Conservation (phyloP, 176 grass and related monocot genomes). For the Cenchrus purpureus region DNA sequence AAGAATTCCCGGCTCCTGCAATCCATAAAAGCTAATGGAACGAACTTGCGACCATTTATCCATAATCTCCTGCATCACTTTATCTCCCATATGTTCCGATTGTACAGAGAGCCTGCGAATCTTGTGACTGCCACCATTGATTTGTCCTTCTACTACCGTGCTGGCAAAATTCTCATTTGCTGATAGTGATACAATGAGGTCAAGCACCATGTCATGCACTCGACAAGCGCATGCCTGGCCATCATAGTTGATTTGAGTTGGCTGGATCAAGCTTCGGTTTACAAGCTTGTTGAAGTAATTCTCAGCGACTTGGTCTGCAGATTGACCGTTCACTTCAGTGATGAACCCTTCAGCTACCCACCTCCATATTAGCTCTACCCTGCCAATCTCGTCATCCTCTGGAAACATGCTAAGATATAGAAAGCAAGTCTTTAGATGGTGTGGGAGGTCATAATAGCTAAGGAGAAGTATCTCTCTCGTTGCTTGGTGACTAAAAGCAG, state of each 20-base stretch:
- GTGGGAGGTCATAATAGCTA: too few relatives aligned
- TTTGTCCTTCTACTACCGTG: background rate
- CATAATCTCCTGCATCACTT: background rate
- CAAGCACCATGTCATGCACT: slow-evolving; percentile 24
- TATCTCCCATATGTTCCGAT: background rate
- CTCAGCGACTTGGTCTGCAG: too few relatives aligned
- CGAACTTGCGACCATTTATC: background rate
- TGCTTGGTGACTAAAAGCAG: too few relatives aligned
- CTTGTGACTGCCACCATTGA: background rate
- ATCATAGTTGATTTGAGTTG: background rate
- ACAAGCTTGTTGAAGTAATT: too few relatives aligned
- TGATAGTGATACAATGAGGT: background rate
- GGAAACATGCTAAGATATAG: too few relatives aligned
- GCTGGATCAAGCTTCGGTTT: too few relatives aligned
- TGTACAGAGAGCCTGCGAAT: slow-evolving; percentile 3
- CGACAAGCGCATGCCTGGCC: background rate
- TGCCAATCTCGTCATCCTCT: too few relatives aligned
- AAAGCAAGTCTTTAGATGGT: too few relatives aligned
- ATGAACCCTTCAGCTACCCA: too few relatives aligned
- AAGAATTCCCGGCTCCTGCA: background rate
- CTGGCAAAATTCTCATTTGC: background rate
- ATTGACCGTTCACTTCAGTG: too few relatives aligned
- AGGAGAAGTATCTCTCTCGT: too few relatives aligned
- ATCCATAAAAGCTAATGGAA: background rate
- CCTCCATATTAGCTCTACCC: too few relatives aligned